These are phyloP conservation scores for Malassezia caprae DNA, from an alignment of 1,284 basidiomycete species.

Conservation along the genomic window DNA sequence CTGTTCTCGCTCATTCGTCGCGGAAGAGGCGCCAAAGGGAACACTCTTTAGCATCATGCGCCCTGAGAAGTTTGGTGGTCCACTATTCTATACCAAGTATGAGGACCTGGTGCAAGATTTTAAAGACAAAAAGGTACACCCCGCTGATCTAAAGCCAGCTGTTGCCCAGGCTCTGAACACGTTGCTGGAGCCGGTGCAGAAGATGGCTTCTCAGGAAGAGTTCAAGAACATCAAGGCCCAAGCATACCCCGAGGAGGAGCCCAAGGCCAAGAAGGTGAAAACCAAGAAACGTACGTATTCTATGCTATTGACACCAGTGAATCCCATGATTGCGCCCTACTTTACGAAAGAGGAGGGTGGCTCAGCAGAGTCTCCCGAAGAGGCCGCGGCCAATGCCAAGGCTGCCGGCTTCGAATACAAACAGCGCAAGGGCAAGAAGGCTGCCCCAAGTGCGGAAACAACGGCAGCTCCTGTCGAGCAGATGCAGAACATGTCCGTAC, in stretches of 20 bases:
- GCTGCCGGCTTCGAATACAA: conserved; percentile 22
- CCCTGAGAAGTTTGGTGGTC: conserved; percentile 72
- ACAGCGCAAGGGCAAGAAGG: conserved; percentile 17
- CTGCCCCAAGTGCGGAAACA: neutral
- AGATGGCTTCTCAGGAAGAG: conserved; percentile 62
- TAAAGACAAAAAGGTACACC: conserved; percentile 67
- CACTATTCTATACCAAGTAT: conserved; percentile 65
- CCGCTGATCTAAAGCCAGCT: conserved; percentile 75
- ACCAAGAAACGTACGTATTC: conserved; percentile 25
- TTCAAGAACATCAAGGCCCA: conserved; percentile 68
- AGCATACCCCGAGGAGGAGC: conserved; percentile 62
- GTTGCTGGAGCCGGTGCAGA: conserved; percentile 73
- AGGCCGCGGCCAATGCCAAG: conserved; percentile 16
- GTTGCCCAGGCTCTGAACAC: conserved; percentile 66
- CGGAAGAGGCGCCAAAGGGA: conserved; percentile 62
- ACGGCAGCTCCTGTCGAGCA: neutral
- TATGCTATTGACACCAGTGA: conserved; percentile 15
- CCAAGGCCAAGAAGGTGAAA: conserved; percentile 35
- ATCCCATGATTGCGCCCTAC: conserved; percentile 29
- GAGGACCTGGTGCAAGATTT: conserved; percentile 67
- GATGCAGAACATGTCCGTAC: conserved; percentile 8
- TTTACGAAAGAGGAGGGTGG: conserved; percentile 32
- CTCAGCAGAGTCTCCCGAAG: conserved; percentile 30
- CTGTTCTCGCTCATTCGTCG: conserved; percentile 23
- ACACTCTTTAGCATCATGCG: conserved; percentile 71